Evolutionary conservation across 164 flowering plant species (phyloP), one percentile per base, ranked within the genome.

Genomic region (Vitis rotundifolia): DNA sequence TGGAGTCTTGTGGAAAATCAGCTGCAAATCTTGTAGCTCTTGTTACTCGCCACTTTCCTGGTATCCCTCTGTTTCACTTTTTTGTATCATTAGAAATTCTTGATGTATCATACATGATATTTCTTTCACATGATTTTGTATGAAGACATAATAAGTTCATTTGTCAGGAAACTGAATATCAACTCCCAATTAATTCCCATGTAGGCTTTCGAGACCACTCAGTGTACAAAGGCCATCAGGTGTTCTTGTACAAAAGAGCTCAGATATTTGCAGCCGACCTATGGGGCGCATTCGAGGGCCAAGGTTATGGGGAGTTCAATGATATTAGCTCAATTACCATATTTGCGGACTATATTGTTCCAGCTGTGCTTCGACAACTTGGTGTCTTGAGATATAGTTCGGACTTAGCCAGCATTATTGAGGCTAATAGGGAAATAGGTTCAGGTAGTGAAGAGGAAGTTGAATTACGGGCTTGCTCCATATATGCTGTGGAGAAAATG

Each of bases 181-280:
- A 26, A 49, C 54, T 28, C 12, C 44, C 31, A 26, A 9, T 22
- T 60, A 51, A 64, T 76, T 70, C 8, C 57, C 13, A 63, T 73
- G 37, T 60, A 94, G 99, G 99, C 37, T 95, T 93, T 63, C 83
- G 97, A 52, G 99, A 95, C 73, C 99, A 95, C 74, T 80, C 99
- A 14, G 73, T 95, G 19, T 95, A 95, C 82, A 95, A 93, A 85
- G 99, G 98, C 29, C 95, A 74, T 80, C 99, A 93, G 63, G 79
- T 95, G 64, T 95, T 95, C 79, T 75, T 95, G 70, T 95, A 95
- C 67, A 95, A 93, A 81, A 88, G 99, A 79, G 99, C 99, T 67
- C 99, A 95, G 83, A 93, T 93, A 76, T 95, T 93, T 81, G 96
- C 81, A 61, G 94, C 98, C n/a, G 99, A 95, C 79, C 63, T 95